Base-by-base conservation (phyloP, 2,329 filamentous ascomycete species). In the Trichoderma polysporum region DNA sequence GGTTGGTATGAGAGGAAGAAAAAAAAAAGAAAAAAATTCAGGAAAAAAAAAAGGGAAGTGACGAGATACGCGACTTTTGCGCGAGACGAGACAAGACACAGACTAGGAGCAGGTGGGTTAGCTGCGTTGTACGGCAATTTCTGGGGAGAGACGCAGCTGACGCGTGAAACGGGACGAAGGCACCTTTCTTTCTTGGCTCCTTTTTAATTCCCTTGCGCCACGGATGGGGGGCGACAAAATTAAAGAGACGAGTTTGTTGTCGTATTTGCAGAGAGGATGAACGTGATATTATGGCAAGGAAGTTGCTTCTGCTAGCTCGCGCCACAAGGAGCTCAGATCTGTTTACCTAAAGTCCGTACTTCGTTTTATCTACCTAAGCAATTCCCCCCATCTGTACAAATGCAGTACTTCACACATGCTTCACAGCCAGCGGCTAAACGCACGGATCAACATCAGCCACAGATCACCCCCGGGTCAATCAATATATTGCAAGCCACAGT, bases 31-130 rank as follows among this genome's bases (percentile, higher is more conserved):
- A 49, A 53, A 54, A 52, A 22, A 29, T 50, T 47, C 25, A 15
- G 22, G 25, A 31, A 41, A 41, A 62, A 61, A 57, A 50, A 47
- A 59, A 66, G 52, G 33, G 31, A 49, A 37, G 45, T 60, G 50
- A 41, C 29, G 57, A 65, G 66, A 54, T 67, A 62, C 65, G 62
- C 62, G 60, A 64, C 60, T 64, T n/a, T 56, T 64, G 62, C 53
- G 50, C 50, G 61, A 57, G 52, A 33, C 52, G 39, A 49, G 53
- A 37, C 37, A 41, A 33, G 50, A 33, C 27, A n/a, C n/a, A 47
- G 50, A n/a, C 60, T 64, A 64, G 58, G 50, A 12, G 22, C 37
- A 57, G 52, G 39, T 31, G 39, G 62, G 33, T 41, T 50, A 57
- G 62, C 52, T 27, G 62, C 35, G 49, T 39, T 41, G 49, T 25